A percentile compares a stretch with the other conserved stretches of the same genome.
phyloP scores from a whole-genome alignment of 1,284 basidiomycete species.

The Phylloporus sp. region DNA sequence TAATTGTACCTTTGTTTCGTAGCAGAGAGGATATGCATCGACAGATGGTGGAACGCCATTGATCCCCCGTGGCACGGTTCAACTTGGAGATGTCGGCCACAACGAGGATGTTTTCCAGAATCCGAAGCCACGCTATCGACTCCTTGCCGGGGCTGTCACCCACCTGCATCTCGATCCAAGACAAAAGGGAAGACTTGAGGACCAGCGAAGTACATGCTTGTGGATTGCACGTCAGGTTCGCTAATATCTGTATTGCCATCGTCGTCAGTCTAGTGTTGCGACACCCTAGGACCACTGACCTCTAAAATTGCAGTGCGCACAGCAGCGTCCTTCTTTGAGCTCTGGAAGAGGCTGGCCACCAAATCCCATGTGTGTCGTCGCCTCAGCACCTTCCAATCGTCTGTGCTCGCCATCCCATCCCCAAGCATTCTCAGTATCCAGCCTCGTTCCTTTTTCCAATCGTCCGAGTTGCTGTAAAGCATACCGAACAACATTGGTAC shows the following conservation, averaged over 20 bases:
- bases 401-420: slow-evolving; percentile 76
- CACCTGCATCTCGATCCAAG: slow-evolving; percentile 84
- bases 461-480: slow-evolving; percentile 78
- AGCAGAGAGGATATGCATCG: slow-evolving; percentile 60
- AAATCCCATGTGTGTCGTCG: slow-evolving; percentile 89
- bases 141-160: slow-evolving; percentile 44
- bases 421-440: slow-evolving; percentile 83
- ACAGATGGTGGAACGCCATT: slow-evolving; percentile 63
- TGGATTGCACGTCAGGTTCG: slow-evolving; percentile 71
- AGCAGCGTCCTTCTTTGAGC: slow-evolving; percentile 58
- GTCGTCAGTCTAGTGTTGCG: neutral
- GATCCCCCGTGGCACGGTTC: slow-evolving; percentile 57
- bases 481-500: slow-evolving; percentile 76
- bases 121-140: slow-evolving; percentile 67
- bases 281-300: slow-evolving; percentile 46
- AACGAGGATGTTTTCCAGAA: slow-evolving; percentile 74
- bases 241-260: slow-evolving; percentile 60
- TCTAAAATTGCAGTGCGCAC: slow-evolving; percentile 72
- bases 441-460: slow-evolving; percentile 84
- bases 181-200: slow-evolving; percentile 71
- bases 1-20: slow-evolving; percentile 30
- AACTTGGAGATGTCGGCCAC: slow-evolving; percentile 47
- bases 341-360: slow-evolving; percentile 81
- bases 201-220: slow-evolving; percentile 75
- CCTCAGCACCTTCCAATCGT: slow-evolving; percentile 85